Evolutionary conservation across 306 rosid species (phyloP).

Genomic region (Prinsepia uniflora): DNA sequence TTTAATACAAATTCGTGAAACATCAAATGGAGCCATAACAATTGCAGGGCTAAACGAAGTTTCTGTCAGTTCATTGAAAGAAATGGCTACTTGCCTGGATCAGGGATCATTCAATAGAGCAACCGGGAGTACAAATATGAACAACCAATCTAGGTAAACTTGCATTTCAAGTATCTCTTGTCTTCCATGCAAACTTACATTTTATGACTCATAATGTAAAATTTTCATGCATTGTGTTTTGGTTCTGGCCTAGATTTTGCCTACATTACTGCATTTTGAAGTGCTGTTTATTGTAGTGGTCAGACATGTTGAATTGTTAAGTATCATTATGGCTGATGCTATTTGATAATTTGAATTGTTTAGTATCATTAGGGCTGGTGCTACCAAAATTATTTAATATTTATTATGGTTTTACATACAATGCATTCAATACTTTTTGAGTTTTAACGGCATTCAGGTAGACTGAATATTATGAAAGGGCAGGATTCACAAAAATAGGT

Average conservation of each 20-base stretch:
- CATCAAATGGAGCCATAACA: conserved; percentile 70
- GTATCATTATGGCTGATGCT: too few species aligned
- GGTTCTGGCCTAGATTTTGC: conserved; percentile 8
- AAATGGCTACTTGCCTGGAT: conserved; percentile 73
- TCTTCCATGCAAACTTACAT: conserved; percentile 8
- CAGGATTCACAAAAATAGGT: not conserved
- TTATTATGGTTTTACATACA: not conserved
- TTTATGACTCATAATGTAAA: conserved; percentile 6
- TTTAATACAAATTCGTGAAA: conserved; percentile 71
- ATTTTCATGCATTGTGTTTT: not conserved
- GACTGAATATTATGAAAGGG: conserved; percentile 4
- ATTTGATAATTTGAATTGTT: too few species aligned
- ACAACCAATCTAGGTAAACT: conserved; percentile 73
- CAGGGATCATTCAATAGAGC: conserved; percentile 77
- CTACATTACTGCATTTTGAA: not conserved
- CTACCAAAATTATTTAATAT: not conserved
- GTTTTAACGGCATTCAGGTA: not conserved
- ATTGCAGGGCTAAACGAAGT: conserved; percentile 69
- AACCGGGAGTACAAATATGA: conserved; percentile 88
- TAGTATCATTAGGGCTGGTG: not conserved
- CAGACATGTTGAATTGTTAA: not conserved
- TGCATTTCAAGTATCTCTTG: conserved; percentile 18
- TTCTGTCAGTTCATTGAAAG: conserved; percentile 58
- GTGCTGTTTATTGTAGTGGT: conserved; percentile 1
- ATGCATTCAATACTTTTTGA: not conserved